These are phyloP conservation scores for Rhodotorula glutinis DNA, from an alignment of 1,284 basidiomycete species.

Conservation along the genomic window DNA sequence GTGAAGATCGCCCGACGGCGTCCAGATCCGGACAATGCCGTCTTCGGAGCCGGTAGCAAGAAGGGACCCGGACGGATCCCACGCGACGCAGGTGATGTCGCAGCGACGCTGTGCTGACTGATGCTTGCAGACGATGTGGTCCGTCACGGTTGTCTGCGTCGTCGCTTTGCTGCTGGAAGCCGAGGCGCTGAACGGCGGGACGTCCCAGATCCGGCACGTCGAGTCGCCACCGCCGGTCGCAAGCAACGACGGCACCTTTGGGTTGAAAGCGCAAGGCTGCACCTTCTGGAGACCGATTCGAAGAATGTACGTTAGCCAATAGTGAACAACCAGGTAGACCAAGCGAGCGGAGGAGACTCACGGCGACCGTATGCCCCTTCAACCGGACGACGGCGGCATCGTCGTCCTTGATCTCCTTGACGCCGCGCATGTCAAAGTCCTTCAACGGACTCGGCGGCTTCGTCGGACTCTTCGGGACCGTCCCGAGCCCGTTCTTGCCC, in stretches of 20 bases:
- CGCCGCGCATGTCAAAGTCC: not conserved
- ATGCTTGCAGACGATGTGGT: conserved; percentile 55
- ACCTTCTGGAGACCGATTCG: conserved; percentile 58
- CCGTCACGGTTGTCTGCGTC: conserved; percentile 51
- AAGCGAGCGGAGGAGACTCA: not conserved
- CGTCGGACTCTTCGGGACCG: conserved; percentile 1
- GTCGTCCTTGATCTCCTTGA: conserved; percentile 3
- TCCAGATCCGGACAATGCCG: conserved; percentile 59
- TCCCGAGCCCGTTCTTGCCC: conserved; percentile 2
- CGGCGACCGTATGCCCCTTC: conserved; percentile 1
- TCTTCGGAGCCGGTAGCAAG: conserved; percentile 60
- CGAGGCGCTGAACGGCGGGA: conserved; percentile 52
- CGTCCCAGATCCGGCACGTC: conserved; percentile 68
- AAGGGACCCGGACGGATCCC: conserved; percentile 58
- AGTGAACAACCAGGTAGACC: not conserved
- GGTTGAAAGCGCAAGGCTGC: conserved; percentile 76
- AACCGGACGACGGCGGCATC: not conserved
- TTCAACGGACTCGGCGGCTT: conserved; percentile 5
- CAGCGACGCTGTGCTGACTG: conserved; percentile 58
- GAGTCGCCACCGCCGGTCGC: conserved; percentile 78
- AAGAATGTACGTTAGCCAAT: too few relatives aligned
- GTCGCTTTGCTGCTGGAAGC: conserved; percentile 27
- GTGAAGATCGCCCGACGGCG: conserved; percentile 46
- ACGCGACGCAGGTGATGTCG: conserved; percentile 69
- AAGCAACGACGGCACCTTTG: conserved; percentile 59